Percentiles rank a stretch among this genome's conserved stretches.
phyloP scores from a whole-genome alignment of 371 early-diverging fungal species.

The Zancudomyces culisetae region DNA sequence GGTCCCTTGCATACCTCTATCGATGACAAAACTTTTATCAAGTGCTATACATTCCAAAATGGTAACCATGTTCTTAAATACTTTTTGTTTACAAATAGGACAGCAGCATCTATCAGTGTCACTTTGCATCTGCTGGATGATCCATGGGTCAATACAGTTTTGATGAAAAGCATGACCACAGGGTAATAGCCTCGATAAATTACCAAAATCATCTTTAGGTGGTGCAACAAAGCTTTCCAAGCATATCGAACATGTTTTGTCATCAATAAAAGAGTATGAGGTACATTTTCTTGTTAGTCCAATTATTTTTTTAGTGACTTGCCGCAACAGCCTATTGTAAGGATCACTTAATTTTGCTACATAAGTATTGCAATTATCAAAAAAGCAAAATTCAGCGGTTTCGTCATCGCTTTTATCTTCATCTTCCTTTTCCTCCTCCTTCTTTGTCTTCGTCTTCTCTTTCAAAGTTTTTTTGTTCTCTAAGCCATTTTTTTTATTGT shows the following conservation, averaged over 20 bases:
- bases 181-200: conserved; percentile 39
- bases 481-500: not conserved
- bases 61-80: not conserved
- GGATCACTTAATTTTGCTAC: not conserved
- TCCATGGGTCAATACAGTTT: conserved; percentile 77
- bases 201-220: conserved; percentile 7
- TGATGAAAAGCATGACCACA: conserved; percentile 74
- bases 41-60: too few relatives aligned
- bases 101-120: conserved; percentile 44
- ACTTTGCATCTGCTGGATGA: too few relatives aligned
- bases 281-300: not conserved
- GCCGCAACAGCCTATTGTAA: not conserved
- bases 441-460: too few relatives aligned
- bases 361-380: not conserved
- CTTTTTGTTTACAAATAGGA: conserved; percentile 42
- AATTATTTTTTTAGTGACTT: not conserved
- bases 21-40: too few relatives aligned
- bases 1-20: too few relatives aligned
- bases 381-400: too few relatives aligned
- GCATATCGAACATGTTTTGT: conserved; percentile 48
- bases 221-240: conserved; percentile 37
- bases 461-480: too few relatives aligned
- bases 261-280: conserved; percentile 18
- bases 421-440: too few relatives aligned
- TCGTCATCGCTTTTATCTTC: too few relatives aligned